Base-by-base conservation (phyloP, 352 stramenopile genomes). In the Globisporangium viniferum region DNA sequence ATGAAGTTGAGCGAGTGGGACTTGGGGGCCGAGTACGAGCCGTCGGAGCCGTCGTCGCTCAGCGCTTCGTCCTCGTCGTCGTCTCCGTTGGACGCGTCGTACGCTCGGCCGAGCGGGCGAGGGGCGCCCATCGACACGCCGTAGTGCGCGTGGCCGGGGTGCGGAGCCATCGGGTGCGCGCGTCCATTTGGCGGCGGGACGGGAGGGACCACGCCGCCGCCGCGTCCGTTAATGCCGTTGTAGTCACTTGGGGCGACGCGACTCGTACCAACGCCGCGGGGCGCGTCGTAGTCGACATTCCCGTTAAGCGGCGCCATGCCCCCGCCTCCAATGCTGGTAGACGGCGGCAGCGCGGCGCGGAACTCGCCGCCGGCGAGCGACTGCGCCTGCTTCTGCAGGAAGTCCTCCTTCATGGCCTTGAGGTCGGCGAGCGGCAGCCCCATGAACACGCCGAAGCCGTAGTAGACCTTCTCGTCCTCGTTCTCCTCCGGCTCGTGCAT, bases 401-500 rank as follows among this genome's bases (percentile, higher is more conserved):
- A 91, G 59, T 94, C 80, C 44, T 92, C 84, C 74, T 91, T 92
- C 81, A 94, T 92, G 61, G 80, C 83, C 64, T 92, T 93, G 58
- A 95, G 77, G 54, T 93, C 87, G n/a, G 83, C 79, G 57, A 95
- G 78, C 36, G 86, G 82, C 51, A 95, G 77, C 0, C 88, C 88
- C 84, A 95, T 95, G 73, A 95, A 95, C 41, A 95, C 88, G 60
- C 88, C 88, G 54, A 95, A 95, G 60, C 88, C 88, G 75, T 95
- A 95, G 82, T 95, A 95, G 1, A 95, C 77, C 73, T 95, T 92
- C 67, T 94, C 83, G 59, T 92, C 81, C 59, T 94, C 86, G 61
- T 79, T 88, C 53, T 90, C 81, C 57, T 85, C 75, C 27, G 69
- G 70, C 9, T 86, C 74, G 27, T 69, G 65, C 36, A 66, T 55